phyloP scores from a whole-genome alignment of 164 flowering plant species.

The Cinnamomum chago region DNA sequence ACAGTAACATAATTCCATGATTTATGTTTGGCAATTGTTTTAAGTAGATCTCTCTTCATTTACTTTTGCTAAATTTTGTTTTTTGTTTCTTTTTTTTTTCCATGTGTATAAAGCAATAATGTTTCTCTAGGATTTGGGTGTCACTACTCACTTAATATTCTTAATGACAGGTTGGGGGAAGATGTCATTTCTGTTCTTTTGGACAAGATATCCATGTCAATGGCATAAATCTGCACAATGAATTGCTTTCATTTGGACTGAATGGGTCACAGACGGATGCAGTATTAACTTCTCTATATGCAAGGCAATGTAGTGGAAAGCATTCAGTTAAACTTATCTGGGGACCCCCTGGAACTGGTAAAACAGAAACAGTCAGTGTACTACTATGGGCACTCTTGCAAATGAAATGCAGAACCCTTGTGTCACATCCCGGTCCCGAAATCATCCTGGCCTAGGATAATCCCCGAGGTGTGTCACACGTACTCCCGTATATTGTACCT shows the following conservation, averaged over 20 bases:
- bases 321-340: constrained; percentile 52
- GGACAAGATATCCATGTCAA: neutral
- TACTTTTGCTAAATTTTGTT: no score
- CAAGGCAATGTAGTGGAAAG: constrained; percentile 28
- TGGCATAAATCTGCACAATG: neutral
- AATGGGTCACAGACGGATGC: constrained; percentile 62
- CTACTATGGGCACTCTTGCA: constrained; percentile 36
- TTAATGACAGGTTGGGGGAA: neutral
- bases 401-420: constrained; percentile 43
- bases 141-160: no score
- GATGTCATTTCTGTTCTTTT: neutral
- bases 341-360: constrained; percentile 92
- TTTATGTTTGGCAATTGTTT: no score
- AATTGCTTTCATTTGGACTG: constrained; percentile 13
- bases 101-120: no score
- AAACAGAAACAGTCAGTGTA: constrained; percentile 52
- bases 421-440: no score
- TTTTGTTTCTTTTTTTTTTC: no score
- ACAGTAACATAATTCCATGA: no score
- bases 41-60: no score
- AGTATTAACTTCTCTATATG: constrained; percentile 28
- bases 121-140: no score
- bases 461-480: no score
- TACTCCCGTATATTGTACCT: no score
- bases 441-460: no score